These are phyloP conservation scores for Phytophthora tentaculata DNA, from an alignment of 352 stramenopile genomes.

Conservation along the genomic window DNA sequence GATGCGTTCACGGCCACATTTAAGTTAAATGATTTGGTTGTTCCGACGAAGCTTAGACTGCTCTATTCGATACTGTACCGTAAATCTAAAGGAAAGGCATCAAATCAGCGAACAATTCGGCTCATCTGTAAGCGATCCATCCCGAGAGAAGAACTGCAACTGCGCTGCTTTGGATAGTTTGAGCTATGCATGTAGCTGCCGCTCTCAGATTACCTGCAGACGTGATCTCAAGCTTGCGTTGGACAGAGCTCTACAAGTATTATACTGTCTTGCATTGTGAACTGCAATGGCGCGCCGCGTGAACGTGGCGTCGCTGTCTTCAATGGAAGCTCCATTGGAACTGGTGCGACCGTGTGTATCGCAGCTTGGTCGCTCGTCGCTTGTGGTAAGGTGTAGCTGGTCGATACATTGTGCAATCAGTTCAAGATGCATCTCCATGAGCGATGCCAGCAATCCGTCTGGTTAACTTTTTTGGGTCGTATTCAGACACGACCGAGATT, in stretches of 20 bases:
- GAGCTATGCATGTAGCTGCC: background rate
- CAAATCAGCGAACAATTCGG: conserved; percentile 12
- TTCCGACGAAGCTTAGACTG: conserved; percentile 25
- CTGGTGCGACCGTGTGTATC: conserved; percentile 11
- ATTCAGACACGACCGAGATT: too few relatives aligned
- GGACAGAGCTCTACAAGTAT: background rate
- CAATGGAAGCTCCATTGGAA: conserved; percentile 14
- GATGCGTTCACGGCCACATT: conserved; percentile 6
- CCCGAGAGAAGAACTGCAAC: conserved; percentile 28
- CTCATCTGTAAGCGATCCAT: conserved; percentile 30
- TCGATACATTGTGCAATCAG: conserved; percentile 9
- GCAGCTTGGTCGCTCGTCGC: conserved; percentile 22
- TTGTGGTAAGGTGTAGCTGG: conserved; percentile 13
- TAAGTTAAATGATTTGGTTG: conserved; percentile 6
- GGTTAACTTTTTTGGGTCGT: too few relatives aligned
- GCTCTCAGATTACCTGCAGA: too few relatives aligned
- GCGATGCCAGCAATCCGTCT: too few relatives aligned
- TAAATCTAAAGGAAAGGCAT: conserved; percentile 1
- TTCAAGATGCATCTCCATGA: conserved; percentile 3
- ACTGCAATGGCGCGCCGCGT: conserved; percentile 11
- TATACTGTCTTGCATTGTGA: background rate
- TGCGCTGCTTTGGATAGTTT: conserved; percentile 14
- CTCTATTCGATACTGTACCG: background rate
- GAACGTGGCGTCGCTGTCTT: conserved; percentile 16
- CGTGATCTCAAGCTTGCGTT: background rate